phyloP scores from a whole-genome alignment of 306 rosid species.

The Rosa rugosa region DNA sequence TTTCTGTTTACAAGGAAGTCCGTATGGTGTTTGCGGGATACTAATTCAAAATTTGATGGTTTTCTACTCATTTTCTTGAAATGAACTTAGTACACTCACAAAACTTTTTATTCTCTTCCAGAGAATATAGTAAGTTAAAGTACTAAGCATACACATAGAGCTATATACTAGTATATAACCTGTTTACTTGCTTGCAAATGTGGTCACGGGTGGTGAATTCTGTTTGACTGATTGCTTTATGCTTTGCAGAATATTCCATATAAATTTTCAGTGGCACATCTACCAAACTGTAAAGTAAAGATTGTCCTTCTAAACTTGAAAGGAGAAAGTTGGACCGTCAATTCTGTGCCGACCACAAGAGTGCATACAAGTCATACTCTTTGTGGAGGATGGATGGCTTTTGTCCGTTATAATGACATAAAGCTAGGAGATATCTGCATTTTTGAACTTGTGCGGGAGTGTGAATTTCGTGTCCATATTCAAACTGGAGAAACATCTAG shows the following conservation, averaged over 20 bases:
- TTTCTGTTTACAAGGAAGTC: constrained; percentile 6
- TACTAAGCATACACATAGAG: constrained; percentile 4
- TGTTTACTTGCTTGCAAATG: neutral
- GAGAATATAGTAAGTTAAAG: neutral
- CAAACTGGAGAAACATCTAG: constrained; percentile 51
- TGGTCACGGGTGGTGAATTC: neutral
- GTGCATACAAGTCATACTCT: constrained; percentile 90
- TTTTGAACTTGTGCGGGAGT: constrained; percentile 77
- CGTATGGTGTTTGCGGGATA: neutral
- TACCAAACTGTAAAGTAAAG: constrained; percentile 81
- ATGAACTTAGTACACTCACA: neutral
- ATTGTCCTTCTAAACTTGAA: constrained; percentile 76
- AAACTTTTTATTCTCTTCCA: neutral
- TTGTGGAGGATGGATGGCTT: constrained; percentile 99
- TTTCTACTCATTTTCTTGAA: constrained; percentile 1
- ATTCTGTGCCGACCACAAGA: constrained; percentile 87
- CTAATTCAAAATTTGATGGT: neutral
- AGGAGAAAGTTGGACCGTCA: constrained; percentile 90
- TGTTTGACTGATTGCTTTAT: constrained; percentile 23
- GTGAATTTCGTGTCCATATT: constrained; percentile 74
- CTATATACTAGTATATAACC: neutral
- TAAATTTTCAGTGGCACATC: constrained; percentile 83
- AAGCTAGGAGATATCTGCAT: constrained; percentile 80
- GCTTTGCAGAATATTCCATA: constrained; percentile 78
- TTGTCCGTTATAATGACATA: constrained; percentile 80